These are phyloP conservation scores for Penicillium steckii DNA, from an alignment of 495 filamentous ascomycete species.

Conservation along the genomic window DNA sequence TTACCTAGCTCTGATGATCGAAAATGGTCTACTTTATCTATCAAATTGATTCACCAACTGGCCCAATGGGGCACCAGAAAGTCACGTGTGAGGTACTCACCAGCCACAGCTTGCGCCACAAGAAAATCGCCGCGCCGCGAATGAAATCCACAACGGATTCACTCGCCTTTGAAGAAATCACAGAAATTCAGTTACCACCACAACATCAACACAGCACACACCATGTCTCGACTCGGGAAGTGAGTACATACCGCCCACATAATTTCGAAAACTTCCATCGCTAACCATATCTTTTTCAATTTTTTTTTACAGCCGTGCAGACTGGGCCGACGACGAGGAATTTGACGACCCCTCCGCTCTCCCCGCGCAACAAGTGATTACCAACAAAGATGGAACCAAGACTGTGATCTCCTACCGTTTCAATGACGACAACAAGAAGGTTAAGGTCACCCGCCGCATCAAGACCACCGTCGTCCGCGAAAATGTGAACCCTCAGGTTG, in stretches of 20 bases:
- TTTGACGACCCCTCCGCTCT: constrained; percentile 80
- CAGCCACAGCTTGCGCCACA: constrained; percentile 43
- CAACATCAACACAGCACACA: constrained; percentile 30
- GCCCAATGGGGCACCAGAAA: neutral
- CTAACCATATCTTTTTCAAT: constrained; percentile 24
- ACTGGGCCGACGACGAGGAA: constrained; percentile 98
- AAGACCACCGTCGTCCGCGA: constrained; percentile 84
- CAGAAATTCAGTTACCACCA: constrained; percentile 43
- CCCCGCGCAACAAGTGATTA: constrained; percentile 79
- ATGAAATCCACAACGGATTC: constrained; percentile 53
- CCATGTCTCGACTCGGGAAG: constrained; percentile 50
- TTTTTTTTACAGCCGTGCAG: constrained; percentile 54
- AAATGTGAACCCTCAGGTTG: constrained; percentile 93
- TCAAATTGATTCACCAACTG: too few species aligned
- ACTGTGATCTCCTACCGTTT: constrained; percentile 87
- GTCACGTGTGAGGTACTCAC: constrained; percentile 35
- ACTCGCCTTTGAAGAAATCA: constrained; percentile 44
- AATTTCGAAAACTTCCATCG: neutral
- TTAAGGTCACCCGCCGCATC: constrained; percentile 93
- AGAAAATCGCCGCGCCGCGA: constrained; percentile 32
- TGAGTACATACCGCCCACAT: constrained; percentile 25
- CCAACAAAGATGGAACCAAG: constrained; percentile 97
- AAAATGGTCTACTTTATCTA: too few species aligned
- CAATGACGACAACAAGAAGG: constrained; percentile 91
- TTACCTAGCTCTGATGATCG: too few species aligned